phyloP scores from a whole-genome alignment of 805 yeast genomes.

The Torulaspora delbrueckii region DNA sequence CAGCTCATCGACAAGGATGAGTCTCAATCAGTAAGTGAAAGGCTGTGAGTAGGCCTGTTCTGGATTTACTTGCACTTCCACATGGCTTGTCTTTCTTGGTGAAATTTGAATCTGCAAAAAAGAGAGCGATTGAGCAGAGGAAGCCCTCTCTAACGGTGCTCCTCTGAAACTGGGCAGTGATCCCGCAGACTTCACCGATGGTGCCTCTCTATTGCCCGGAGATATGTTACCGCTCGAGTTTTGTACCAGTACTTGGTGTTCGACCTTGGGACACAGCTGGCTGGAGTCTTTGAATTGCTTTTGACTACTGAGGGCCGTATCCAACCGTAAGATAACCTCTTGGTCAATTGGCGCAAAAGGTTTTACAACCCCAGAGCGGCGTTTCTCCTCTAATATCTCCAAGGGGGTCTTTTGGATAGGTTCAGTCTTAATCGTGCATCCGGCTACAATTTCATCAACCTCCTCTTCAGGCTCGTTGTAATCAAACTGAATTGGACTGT shows the following conservation, averaged over 20 bases:
- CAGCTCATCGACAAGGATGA: not conserved
- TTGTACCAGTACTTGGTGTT: not conserved
- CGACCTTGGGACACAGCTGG: not conserved
- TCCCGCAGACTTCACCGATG: constrained; percentile 8
- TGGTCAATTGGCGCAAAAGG: not conserved
- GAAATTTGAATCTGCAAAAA: constrained; percentile 22
- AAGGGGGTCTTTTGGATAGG: not conserved
- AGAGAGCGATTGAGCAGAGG: constrained; percentile 8
- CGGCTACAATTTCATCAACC: not conserved
- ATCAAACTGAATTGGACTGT: constrained; percentile 8
- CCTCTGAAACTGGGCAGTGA: constrained; percentile 10
- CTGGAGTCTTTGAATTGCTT: not conserved
- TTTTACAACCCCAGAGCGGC: not conserved
- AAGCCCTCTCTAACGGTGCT: constrained; percentile 6
- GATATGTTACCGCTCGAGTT: not conserved
- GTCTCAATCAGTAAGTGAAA: constrained; percentile 15
- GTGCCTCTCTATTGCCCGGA: not conserved
- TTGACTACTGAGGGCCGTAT: not conserved
- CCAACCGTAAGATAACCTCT: too few species aligned
- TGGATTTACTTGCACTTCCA: constrained; percentile 22
- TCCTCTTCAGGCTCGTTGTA: constrained; percentile 10
- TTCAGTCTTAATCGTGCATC: not conserved
- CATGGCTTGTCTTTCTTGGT: constrained; percentile 22
- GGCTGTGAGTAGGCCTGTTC: constrained; percentile 35
- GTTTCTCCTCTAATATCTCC: not conserved